Evolutionary conservation across 352 stramenopile genomes (phyloP), one percentile per base, ranked within the genome.

Genomic region (Phytophthora meadii): DNA sequence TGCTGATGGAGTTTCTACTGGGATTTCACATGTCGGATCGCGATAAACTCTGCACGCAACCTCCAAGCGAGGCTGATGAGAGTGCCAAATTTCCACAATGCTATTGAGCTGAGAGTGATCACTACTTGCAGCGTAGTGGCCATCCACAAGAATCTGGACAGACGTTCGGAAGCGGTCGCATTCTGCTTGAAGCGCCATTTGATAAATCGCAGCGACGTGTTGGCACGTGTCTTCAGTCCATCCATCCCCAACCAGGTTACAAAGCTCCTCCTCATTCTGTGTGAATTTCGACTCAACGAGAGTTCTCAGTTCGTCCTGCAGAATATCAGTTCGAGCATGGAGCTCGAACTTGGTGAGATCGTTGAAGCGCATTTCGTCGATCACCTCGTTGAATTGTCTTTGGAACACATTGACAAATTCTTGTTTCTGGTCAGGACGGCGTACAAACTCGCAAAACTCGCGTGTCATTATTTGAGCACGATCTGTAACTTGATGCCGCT

Each of bases 321-420:
- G 54, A 2, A 93, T 68, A 50, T 97, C 90, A 3, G 65, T 64
- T 14, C 84, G 74, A 22, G 90, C 76, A 56, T 96, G 81, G 12
- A 97, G 63, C 61, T 97, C 89, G 12, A 79, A 37, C 49, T 95
- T 94, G n/a, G 82, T 93, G 10, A 74, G 40, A 7, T 88, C 79
- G 17, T 97, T 88, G 40, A 93, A 93, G 12, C 91, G 84, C 76
- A 97, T 91, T 24, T 92, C 87, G 12, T 93, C 74, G 1, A 85
- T n/a, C 17, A 97, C 76, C n/a, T 75, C 74, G 53, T 97, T 96
- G 55, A 94, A 94, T 11, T 68, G 70, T 5, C 48, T 61, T 53
- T 96, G 84, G 63, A 94, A 97, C 9, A 61, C 53, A 39, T 86
- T 81, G 3, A 97, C 61, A 24, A 82, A 37, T 4, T 52, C 60